phyloP scores from a whole-genome alignment of 768 basidiomycete genomes.

The Ramaria rubella region DNA sequence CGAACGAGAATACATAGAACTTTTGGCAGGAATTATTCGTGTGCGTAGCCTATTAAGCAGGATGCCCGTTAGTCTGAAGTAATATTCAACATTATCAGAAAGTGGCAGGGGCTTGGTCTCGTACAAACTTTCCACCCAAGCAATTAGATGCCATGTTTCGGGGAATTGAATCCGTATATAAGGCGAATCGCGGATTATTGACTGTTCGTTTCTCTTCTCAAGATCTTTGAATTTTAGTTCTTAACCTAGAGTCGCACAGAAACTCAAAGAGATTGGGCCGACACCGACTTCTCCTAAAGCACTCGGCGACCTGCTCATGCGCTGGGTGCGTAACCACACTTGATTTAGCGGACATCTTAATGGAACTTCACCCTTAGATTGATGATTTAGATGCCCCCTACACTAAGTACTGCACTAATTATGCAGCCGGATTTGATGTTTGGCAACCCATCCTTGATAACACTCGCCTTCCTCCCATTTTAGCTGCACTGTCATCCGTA shows the following conservation, averaged over 20 bases:
- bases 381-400: constrained; percentile 89
- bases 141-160: constrained; percentile 94
- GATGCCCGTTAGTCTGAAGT: constrained; percentile 11
- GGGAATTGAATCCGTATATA: constrained; percentile 86
- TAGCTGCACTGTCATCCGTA: constrained; percentile 60
- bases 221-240: not conserved
- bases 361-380: constrained; percentile 48
- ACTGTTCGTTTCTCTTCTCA: constrained; percentile 42
- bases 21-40: constrained; percentile 83
- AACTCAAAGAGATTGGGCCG: constrained; percentile 89
- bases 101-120: constrained; percentile 97
- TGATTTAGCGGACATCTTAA: constrained; percentile 12
- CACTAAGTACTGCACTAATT: constrained; percentile 68
- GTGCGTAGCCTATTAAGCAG: constrained; percentile 40
- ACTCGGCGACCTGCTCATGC: constrained; percentile 91
- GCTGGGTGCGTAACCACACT: constrained; percentile 65
- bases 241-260: constrained; percentile 39
- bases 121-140: constrained; percentile 86
- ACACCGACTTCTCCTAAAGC: constrained; percentile 91
- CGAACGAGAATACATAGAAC: constrained; percentile 87
- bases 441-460: constrained; percentile 82
- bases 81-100: constrained; percentile 45
- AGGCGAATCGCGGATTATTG: constrained; percentile 78
- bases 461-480: constrained; percentile 56
- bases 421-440: constrained; percentile 67